Percentiles rank a stretch among this genome's conserved stretches.
These are phyloP conservation scores for Yamadazyma siamensis DNA, from an alignment of 1,139 yeast species.

Conservation along the genomic window DNA sequence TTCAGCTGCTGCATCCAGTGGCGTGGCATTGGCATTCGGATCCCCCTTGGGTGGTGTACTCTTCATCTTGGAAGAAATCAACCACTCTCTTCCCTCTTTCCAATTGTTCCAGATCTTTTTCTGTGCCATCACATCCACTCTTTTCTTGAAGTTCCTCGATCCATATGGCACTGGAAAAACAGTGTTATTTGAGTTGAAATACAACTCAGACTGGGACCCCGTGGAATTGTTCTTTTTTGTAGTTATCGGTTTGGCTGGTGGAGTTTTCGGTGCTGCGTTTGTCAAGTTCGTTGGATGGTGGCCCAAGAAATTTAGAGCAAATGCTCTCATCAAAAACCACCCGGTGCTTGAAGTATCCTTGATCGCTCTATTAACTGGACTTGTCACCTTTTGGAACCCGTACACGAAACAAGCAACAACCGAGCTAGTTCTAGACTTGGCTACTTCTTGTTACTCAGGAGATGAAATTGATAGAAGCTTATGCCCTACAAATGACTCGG, in stretches of 20 bases:
- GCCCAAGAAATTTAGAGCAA: constrained; percentile 40
- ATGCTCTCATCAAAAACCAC: constrained; percentile 29
- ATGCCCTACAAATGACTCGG: constrained; percentile 36
- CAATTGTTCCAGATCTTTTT: constrained; percentile 58
- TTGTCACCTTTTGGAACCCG: constrained; percentile 49
- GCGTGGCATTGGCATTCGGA: constrained; percentile 70
- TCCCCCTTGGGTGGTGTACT: constrained; percentile 69
- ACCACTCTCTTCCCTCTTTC: constrained; percentile 55
- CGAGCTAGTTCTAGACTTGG: constrained; percentile 51
- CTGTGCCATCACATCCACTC: constrained; percentile 57
- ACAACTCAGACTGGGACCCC: constrained; percentile 53
- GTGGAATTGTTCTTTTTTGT: constrained; percentile 48
- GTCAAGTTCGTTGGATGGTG: constrained; percentile 51
- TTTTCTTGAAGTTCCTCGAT: constrained; percentile 53
- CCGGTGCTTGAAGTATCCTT: constrained; percentile 50
- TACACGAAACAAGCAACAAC: constrained; percentile 53
- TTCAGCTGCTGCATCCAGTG: constrained; percentile 66
- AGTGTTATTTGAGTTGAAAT: constrained; percentile 55
- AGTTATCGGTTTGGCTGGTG: constrained; percentile 54
- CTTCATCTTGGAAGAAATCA: constrained; percentile 63
- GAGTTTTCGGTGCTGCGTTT: constrained; percentile 54
- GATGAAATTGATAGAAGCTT: constrained; percentile 26
- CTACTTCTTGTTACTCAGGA: constrained; percentile 47
- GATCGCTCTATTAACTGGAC: constrained; percentile 47
- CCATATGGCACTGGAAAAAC: constrained; percentile 66